Base-by-base conservation (phyloP, 805 yeast genomes). In the Millerozyma acaciae region DNA sequence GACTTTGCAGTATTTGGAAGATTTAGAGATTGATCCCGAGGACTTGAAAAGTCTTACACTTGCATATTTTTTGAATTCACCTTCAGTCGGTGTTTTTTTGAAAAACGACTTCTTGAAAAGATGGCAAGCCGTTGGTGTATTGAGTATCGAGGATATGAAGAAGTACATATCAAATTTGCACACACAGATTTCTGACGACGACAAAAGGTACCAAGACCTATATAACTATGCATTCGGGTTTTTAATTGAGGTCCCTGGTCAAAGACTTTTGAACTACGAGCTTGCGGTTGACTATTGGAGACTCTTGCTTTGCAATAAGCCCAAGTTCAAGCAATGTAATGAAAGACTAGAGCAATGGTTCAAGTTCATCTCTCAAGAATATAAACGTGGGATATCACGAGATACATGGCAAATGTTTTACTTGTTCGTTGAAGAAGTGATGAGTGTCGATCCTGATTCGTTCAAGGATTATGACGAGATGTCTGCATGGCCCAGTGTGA, bases 401-500 rank as follows among this genome's bases (percentile, higher is more conserved):
- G 98, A 90, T 50, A 75, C 80, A 16, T 90, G 97, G 97, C 70
- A 75, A 40, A 88, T 89, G 97, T 62, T 84, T 35, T 70, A 70
- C 34, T 76, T 78, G 35, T 86, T 88, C 48, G 57, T 81, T 35
- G 57, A 62, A 34, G 73, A 74, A 39, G 68, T 68, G 38, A 57
- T 75, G 1, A 28, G 37, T 2, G 41, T 53, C 3, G 84, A 85
- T 38, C 76, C 83, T 0, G 39, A 16, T 3, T 41, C 50, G 1
- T 62, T 90, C 4, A 57, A 59, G 10, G 60, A 57, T 2, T 89
- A 88, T 55, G 89, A 83, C 46, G 93, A 82, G 43, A 73, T 75
- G 45, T 88, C 83, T 16, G 84, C 96, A 1, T 90, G 97, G 97
- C 98, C 97, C 4, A 76, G 84, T 34, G 63, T 86, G 12, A 76